A percentile compares a stretch with the other conserved stretches of the same genome.
Conservation (phyloP, 106 monocot species). For the Allium cepa region DNA sequence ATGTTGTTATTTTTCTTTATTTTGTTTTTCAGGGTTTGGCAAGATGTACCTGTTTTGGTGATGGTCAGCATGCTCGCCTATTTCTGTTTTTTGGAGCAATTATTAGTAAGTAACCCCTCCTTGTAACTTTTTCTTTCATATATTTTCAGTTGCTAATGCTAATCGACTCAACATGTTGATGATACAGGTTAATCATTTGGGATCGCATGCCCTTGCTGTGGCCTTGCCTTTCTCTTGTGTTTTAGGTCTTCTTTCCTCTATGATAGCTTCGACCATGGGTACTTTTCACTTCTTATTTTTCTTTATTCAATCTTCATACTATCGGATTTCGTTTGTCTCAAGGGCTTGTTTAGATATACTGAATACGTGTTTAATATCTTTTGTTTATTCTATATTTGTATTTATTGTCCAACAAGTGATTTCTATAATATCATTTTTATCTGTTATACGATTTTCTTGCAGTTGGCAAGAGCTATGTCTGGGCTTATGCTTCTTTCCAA, state of each 20-base stretch:
- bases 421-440: constrained; percentile 1
- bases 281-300: constrained; percentile 9
- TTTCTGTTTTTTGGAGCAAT: constrained; percentile 99
- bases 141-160: background rate
- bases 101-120: constrained; percentile 50
- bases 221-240: constrained; percentile 94
- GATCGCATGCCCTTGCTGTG: constrained; percentile 70
- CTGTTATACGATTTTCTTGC: constrained; percentile 6
- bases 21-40: constrained; percentile 62
- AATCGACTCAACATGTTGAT: constrained; percentile 9
- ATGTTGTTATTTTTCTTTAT: background rate
- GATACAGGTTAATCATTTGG: constrained; percentile 58
- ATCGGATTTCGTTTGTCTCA: background rate
- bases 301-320: background rate
- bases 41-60: constrained; percentile 84
- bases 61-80: constrained; percentile 99
- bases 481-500: constrained; percentile 97
- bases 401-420: background rate
- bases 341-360: too few relatives aligned
- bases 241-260: constrained; percentile 86
- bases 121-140: background rate
- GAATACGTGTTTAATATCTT: background rate
- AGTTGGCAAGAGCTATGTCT: constrained; percentile 78
- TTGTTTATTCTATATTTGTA: background rate
- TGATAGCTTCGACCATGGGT: constrained; percentile 95